Conservation (phyloP, 2,329 filamentous ascomycete genomes). For the Diatrype stigma region DNA sequence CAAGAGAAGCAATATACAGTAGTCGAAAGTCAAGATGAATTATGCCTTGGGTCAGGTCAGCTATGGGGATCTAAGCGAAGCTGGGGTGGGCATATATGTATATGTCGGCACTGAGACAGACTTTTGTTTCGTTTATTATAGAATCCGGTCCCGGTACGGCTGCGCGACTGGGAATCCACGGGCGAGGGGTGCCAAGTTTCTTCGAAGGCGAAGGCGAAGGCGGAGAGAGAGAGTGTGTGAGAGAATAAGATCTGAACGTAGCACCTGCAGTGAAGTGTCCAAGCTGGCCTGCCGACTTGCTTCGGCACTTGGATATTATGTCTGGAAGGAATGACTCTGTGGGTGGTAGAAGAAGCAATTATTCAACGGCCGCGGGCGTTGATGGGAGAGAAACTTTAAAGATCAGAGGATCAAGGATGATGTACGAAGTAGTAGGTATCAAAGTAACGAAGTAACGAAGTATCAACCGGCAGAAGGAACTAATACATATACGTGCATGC, state of each 20-base stretch:
- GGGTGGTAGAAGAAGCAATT: slow-evolving; percentile 7
- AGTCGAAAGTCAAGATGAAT: not conserved
- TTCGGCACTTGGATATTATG: not conserved
- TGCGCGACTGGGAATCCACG: not conserved
- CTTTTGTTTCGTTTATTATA: not conserved
- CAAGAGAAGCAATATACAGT: not conserved
- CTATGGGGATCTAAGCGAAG: not conserved
- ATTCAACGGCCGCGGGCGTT: slow-evolving; percentile 9
- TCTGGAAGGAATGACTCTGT: slow-evolving; percentile 2
- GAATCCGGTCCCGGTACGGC: not conserved
- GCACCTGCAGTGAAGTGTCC: not conserved
- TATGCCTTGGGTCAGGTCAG: not conserved
- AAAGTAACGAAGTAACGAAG: slow-evolving; percentile 17
- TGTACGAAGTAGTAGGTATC: too few species aligned
- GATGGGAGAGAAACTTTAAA: slow-evolving; percentile 4
- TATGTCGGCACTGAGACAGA: not conserved
- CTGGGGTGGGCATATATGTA: not conserved
- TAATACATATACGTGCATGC: not conserved
- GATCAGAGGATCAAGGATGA: too few species aligned
- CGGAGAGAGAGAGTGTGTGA: not conserved
- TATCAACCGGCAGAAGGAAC: slow-evolving; percentile 1
- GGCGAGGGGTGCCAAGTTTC: not conserved
- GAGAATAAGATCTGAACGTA: not conserved
- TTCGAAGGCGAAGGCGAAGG: not conserved
- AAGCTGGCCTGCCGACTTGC: not conserved